phyloP scores from a whole-genome alignment of 306 rosid species.

The Rubus parviflorus region DNA sequence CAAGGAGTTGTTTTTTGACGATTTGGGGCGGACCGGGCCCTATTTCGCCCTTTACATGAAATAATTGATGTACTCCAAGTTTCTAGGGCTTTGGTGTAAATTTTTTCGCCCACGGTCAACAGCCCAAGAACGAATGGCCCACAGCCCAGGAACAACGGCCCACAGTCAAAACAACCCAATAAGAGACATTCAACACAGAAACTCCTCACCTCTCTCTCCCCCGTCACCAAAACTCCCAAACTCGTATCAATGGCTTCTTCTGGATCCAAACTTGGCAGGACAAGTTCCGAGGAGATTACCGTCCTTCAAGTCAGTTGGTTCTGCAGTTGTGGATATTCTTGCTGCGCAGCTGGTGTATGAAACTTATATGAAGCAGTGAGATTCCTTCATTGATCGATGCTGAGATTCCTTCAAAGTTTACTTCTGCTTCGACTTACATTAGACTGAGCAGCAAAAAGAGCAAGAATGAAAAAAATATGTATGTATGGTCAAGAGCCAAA shows the following conservation, averaged over 20 bases:
- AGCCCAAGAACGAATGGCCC: too few species aligned
- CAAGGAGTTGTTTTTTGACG: too few species aligned
- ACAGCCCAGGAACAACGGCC: too few species aligned
- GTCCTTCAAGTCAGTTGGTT: conserved; percentile 92
- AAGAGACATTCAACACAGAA: too few species aligned
- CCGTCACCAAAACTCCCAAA: not conserved
- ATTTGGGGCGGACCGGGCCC: too few species aligned
- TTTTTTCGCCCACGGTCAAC: too few species aligned
- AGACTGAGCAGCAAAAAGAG: not conserved
- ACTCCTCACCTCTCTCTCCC: too few species aligned
- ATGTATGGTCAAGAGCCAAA: not conserved
- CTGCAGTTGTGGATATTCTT: conserved; percentile 74
- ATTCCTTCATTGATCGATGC: not conserved
- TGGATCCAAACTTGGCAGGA: conserved; percentile 52
- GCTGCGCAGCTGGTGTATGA: conserved; percentile 83
- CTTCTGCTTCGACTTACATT: not conserved
- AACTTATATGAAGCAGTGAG: conserved; percentile 24
- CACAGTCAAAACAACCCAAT: too few species aligned
- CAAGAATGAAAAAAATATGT: not conserved
- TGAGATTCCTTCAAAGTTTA: not conserved
- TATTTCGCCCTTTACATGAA: too few species aligned
- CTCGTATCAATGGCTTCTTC: conserved; percentile 51
- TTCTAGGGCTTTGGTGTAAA: too few species aligned
- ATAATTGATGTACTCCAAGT: too few species aligned
- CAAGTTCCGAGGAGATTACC: conserved; percentile 49